These are phyloP conservation scores for Lagenaria siceraria DNA, from an alignment of 306 rosid species.

Conservation along the genomic window DNA sequence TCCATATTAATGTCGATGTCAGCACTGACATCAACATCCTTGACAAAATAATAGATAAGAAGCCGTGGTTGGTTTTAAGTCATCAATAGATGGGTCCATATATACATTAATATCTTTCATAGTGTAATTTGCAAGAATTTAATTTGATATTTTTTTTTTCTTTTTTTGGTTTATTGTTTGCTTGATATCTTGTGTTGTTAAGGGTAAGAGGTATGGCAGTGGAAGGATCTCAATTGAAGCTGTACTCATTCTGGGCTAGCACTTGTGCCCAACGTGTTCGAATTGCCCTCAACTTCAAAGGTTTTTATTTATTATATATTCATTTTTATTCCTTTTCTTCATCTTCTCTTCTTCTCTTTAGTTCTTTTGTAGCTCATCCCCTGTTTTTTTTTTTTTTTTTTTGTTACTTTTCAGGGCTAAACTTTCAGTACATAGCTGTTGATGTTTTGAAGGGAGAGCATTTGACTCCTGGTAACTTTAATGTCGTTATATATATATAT, in stretches of 20 bases:
- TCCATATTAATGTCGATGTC: no score
- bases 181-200: not conserved
- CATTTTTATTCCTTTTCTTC: no score
- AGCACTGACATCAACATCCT: no score
- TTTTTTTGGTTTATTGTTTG: no score
- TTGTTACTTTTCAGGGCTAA: not conserved
- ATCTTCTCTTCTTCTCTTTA: not conserved
- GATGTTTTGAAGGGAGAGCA: constrained; percentile 48
- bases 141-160: no score
- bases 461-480: constrained; percentile 37
- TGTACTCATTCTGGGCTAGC: constrained; percentile 28
- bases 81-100: no score
- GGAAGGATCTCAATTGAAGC: constrained; percentile 14
- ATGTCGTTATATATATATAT: no score
- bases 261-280: constrained; percentile 32
- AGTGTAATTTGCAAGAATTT: no score
- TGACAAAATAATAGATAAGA: no score
- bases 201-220: not conserved
- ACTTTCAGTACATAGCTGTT: constrained; percentile 29
- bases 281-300: constrained; percentile 53
- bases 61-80: no score
- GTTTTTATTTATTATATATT: constrained; percentile 11
- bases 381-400: not conserved
- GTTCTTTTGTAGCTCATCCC: no score
- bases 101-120: no score